Conservation (phyloP, 306 rosid genomes). For the barrel medic (Medicago truncatula) region MtrunA17r5.0-ANR NC_053044.1:36406501-36407000, state of each 20-base stretch:
- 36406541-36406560: background rate
- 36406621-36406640: constrained; percentile 9
- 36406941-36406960: constrained; percentile 11
- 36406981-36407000: background rate
- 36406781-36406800: background rate
- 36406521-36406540: constrained; percentile 14
- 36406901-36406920: constrained; percentile 8
- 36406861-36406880: background rate
- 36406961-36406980: constrained; percentile 23
- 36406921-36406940: constrained; percentile 5
- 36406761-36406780: constrained; percentile 4
- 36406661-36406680: background rate
- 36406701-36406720: background rate
- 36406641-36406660: constrained; percentile 14
- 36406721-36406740: background rate
- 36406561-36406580: background rate
- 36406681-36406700: constrained; percentile 9
- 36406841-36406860: constrained; percentile 2
- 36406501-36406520: constrained; percentile 24
- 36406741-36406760: background rate
- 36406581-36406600: constrained; percentile 12
- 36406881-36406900: background rate
- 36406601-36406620: constrained; percentile 22
- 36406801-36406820: background rate
- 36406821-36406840: constrained; percentile 14